A percentile compares a stretch with the other conserved stretches of the same genome.
Evolutionary conservation across 148 eudicot genomes (phyloP).

Genomic region (Talinum fruticosum): DNA sequence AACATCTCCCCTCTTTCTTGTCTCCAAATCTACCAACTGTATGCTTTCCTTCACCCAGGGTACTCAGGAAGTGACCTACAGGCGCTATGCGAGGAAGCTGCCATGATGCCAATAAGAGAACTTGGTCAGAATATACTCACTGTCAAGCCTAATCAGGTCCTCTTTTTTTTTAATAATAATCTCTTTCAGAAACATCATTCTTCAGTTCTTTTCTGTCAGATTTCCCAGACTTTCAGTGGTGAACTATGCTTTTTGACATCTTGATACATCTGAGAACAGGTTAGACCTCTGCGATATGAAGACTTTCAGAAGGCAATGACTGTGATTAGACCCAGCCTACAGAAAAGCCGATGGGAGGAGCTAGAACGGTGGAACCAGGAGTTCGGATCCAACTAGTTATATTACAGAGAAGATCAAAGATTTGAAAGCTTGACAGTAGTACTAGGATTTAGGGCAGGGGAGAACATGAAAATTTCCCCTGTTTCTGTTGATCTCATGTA

Average conservation of each 20-base stretch:
- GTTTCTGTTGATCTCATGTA: conserved; percentile 5
- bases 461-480: not conserved
- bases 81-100: conserved; percentile 99
- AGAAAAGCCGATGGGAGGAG: conserved; percentile 90
- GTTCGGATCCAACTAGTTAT: conserved; percentile 67
- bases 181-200: no score
- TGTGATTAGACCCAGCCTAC: conserved; percentile 82
- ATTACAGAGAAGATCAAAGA: no score
- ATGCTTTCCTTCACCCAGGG: conserved; percentile 39
- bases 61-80: conserved; percentile 98
- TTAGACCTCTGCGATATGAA: conserved; percentile 60
- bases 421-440: not conserved
- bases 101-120: conserved; percentile 98
- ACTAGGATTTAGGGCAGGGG: not conserved
- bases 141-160: conserved; percentile 78
- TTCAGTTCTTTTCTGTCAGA: not conserved
- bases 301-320: conserved; percentile 81
- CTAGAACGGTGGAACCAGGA: conserved; percentile 83
- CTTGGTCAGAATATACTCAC: conserved; percentile 86
- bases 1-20: not conserved
- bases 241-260: not conserved
- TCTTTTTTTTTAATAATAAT: no score
- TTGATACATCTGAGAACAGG: conserved; percentile 39
- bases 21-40: not conserved
- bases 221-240: not conserved